Conservation (phyloP, 768 basidiomycete species). For the Hydnomerulius pinastri region DNA sequence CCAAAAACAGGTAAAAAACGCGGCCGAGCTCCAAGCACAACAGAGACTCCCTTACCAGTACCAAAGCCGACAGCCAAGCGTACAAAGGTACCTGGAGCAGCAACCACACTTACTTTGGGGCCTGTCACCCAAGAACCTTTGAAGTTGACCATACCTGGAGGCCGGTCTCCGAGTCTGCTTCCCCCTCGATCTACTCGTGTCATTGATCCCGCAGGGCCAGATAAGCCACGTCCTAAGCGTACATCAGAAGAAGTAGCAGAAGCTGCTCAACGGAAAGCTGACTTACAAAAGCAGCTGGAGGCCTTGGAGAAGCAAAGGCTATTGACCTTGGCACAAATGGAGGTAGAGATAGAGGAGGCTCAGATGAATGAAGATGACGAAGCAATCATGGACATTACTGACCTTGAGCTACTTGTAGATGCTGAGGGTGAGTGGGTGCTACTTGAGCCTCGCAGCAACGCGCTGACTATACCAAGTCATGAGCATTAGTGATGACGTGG, state of each 20-base stretch:
- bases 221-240: conserved; percentile 1
- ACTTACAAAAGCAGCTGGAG: not conserved
- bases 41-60: too few relatives aligned
- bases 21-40: too few relatives aligned
- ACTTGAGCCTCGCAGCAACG: not conserved
- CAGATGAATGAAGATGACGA: not conserved
- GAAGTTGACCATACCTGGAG: not conserved
- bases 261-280: not conserved
- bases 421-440: not conserved
- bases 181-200: not conserved
- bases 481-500: not conserved
- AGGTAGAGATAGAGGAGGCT: not conserved
- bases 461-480: not conserved
- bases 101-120: not conserved
- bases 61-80: too few relatives aligned
- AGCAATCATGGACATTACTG: not conserved
- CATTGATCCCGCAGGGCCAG: conserved; percentile 1
- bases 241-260: conserved; percentile 5
- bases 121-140: not conserved
- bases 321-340: not conserved
- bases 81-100: not conserved
- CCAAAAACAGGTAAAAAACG: too few relatives aligned
- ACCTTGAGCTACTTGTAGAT: not conserved
- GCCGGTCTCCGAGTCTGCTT: conserved; percentile 1
- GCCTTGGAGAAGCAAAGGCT: not conserved